These are phyloP conservation scores for Stropharia rugosoannulata DNA, from an alignment of 768 basidiomycete genomes.

Conservation along the genomic window DNA sequence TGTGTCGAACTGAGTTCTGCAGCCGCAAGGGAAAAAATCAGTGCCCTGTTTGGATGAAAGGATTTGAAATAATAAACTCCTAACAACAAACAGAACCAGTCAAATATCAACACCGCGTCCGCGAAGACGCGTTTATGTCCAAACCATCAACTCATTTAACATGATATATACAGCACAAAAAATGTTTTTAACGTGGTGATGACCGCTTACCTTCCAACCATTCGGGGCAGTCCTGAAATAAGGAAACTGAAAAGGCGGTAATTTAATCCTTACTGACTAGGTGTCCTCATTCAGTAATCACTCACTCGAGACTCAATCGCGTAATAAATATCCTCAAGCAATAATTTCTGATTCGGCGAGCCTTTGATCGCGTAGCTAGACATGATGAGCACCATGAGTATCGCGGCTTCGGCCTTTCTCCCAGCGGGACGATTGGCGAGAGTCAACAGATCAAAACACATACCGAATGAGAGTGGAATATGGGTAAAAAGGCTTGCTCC, in stretches of 20 bases:
- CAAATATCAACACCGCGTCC: constrained; percentile 67
- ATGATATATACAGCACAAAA: constrained; percentile 15
- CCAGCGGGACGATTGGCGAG: background rate
- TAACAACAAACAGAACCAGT: constrained; percentile 62
- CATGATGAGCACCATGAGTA: constrained; percentile 13
- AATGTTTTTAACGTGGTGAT: constrained; percentile 5
- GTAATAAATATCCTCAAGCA: constrained; percentile 90
- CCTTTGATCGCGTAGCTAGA: constrained; percentile 88
- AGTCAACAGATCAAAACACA: constrained; percentile 24
- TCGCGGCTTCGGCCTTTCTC: background rate
- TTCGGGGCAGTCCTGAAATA: constrained; percentile 85
- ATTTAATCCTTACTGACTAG: constrained; percentile 11
- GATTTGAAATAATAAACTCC: constrained; percentile 31
- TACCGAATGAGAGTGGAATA: constrained; percentile 90
- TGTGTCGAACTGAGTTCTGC: constrained; percentile 90
- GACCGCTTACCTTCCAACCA: constrained; percentile 82
- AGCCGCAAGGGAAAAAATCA: constrained; percentile 23
- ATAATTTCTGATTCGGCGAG: constrained; percentile 81
- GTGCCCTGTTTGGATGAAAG: constrained; percentile 22
- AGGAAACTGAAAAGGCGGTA: constrained; percentile 58
- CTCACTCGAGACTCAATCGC: constrained; percentile 86
- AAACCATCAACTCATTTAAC: constrained; percentile 10
- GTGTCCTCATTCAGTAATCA: constrained; percentile 15
- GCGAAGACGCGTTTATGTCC: constrained; percentile 33
- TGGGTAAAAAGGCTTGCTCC: constrained; percentile 88